Evolutionary conservation across 2,329 filamentous ascomycete genomes (phyloP), one percentile per base, ranked within the genome.

Genomic region (Fusarium redolens): DNA sequence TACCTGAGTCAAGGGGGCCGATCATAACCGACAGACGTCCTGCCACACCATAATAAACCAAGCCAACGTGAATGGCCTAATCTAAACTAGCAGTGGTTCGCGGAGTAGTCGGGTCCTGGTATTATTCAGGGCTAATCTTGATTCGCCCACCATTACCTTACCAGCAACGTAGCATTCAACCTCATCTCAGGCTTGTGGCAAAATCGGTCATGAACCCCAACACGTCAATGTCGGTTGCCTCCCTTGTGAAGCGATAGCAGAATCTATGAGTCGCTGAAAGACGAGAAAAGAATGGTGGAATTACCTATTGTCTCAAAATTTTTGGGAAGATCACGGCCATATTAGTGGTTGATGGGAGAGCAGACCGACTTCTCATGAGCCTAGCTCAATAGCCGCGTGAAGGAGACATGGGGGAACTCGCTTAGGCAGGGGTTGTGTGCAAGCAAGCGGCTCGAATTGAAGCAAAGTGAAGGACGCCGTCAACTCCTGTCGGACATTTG

Each of bases 141-240:
- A 68, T 73, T 73, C 66, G 72, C 56, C 37, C 51, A 68, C 41
- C 61, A 45, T 52, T 52, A 55, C 58, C 40, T 71, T 67, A 61
- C 65, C 72, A 73, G 72, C 65, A 74, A 74, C 72, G 72, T 74
- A 75, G 69, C 69, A 74, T 75, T 43, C 61, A 68, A 74, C 59
- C 59, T 74, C 63, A 74, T 59, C 45, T 63, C 58, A 45, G 63
- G 65, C 47, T 65, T 71, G 72, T 73, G 72, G 72, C 72, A 71
- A 71, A 75, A 74, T 62, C 72, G 72, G 72, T 65, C 71, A 65
- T 74, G 52, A 64, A 69, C 35, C 71, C 67, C 55, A 72, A 69
- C 71, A 25, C 33, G 68, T 73, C 64, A 44, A 73, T 47, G 15
- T 59, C 56, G 68, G 58, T 51, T 58, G 57, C 68, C 58, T 58